phyloP scores from a whole-genome alignment of 495 filamentous ascomycete genomes.

The Gamarada debralockiae region DNA sequence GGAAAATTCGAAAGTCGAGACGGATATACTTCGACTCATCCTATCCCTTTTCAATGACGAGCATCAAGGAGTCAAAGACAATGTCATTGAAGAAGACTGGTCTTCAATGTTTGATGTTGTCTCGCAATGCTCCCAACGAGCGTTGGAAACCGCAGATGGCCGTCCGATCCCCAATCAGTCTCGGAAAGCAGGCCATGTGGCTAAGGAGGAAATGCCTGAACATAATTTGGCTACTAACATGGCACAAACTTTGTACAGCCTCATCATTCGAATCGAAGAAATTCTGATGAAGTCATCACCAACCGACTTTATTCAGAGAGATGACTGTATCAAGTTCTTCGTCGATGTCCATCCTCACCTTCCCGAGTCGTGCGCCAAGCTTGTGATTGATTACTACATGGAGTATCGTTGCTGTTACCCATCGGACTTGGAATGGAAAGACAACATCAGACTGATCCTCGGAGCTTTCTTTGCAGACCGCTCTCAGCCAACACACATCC shows the following conservation, averaged over 20 bases:
- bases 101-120: constrained; percentile 43
- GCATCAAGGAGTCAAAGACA: constrained; percentile 37
- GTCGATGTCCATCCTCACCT: constrained; percentile 51
- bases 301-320: constrained; percentile 49
- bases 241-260: constrained; percentile 21
- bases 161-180: constrained; percentile 11
- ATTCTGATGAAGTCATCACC: constrained; percentile 28
- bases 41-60: constrained; percentile 43
- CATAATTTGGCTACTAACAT: constrained; percentile 14
- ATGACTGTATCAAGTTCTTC: constrained; percentile 68
- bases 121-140: constrained; percentile 32
- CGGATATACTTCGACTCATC: constrained; percentile 52
- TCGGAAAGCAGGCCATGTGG: constrained; percentile 4
- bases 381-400: constrained; percentile 55
- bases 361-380: constrained; percentile 52
- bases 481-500: constrained; percentile 59
- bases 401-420: constrained; percentile 67
- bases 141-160: constrained; percentile 21
- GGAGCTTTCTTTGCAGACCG: constrained; percentile 62
- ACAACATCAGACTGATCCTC: constrained; percentile 57
- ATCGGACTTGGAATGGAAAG: constrained; percentile 62
- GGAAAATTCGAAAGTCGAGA: constrained; percentile 48
- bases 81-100: constrained; percentile 52
- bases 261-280: constrained; percentile 37
- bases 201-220: constrained; percentile 15